These are phyloP conservation scores for Triticum dicoccoides DNA, from an alignment of 176 grass and related monocot genomes.

Conservation along the genomic window DNA sequence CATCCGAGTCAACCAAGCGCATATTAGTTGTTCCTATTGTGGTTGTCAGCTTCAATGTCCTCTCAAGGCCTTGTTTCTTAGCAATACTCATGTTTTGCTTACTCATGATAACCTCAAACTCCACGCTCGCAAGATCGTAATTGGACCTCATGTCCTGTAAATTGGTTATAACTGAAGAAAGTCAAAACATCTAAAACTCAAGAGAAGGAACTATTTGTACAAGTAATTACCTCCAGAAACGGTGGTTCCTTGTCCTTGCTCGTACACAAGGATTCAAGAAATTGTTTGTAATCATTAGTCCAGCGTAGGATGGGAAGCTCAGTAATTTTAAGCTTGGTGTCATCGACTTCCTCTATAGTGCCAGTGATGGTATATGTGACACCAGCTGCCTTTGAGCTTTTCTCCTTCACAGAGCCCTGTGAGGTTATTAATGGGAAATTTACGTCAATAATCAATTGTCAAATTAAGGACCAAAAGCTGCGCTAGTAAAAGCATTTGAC, in stretches of 20 bases:
- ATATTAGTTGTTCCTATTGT: conserved; percentile 81
- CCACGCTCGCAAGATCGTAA: conserved; percentile 49
- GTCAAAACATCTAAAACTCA: neutral
- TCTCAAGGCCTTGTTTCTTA: conserved; percentile 67
- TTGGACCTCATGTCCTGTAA: conserved; percentile 38
- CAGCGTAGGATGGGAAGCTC: conserved; percentile 78
- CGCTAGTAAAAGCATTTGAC: neutral
- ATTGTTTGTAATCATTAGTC: conserved; percentile 63
- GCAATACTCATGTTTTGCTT: conserved; percentile 73
- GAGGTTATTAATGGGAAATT: neutral
- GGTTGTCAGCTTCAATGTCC: conserved; percentile 81
- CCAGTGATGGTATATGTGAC: conserved; percentile 63
- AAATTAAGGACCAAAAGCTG: neutral
- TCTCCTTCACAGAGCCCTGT: conserved; percentile 64
- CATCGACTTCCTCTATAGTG: conserved; percentile 42
- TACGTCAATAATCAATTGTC: neutral
- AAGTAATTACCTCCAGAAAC: conserved; percentile 62
- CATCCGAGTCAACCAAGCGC: conserved; percentile 73
- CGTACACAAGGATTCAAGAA: conserved; percentile 34
- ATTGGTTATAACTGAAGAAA: neutral
- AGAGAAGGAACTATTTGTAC: neutral
- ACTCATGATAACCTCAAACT: conserved; percentile 51
- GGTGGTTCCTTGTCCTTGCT: conserved; percentile 12
- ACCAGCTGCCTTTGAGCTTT: conserved; percentile 52
- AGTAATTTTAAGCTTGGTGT: conserved; percentile 55